Evolutionary conservation across 306 rosid genomes (phyloP), one percentile per base, ranked within the genome.

Genomic region (Dryas drummondii): DNA sequence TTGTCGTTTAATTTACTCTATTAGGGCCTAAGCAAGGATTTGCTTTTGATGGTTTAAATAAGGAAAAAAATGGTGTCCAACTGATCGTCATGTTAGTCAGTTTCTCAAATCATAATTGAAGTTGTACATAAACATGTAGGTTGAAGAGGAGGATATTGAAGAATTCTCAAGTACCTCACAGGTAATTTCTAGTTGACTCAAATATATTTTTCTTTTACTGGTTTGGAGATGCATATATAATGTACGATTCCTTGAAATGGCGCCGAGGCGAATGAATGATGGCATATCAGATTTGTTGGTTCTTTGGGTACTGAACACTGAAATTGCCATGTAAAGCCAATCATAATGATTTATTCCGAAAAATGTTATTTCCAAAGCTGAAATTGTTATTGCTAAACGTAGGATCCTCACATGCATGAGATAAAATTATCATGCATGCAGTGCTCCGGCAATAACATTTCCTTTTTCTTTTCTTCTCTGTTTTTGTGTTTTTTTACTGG

Each of bases 131-230:
- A 56, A 85, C 51, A 17, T 58, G 69, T 68, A 86, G 89, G 81
- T 76, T 10, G 80, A 83, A 56, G 86, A 74, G 19, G 89, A 81
- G 50, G 80, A 85, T 15, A 83, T 75, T 47, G 87, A 81, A 81
- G 80, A 86, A 52, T 67, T 74, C 62, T 86, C 87, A 27, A 86
- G 86, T 54, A 71, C 78, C 58, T 77, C 87, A 78, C 80, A 72
- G 85, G 81, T 83, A 69, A 70, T 74, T 32, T 55, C 50, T 12
- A 27, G 53, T 44, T 45, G 63, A 15, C 37, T 32, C 62, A 26
- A 27, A 59, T 16, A 15, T 26, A 17, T 62, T 3, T 64, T 3
- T 19, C 11, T 10, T 19, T 4, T n/a, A 75, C 11, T 64, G 7
- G 14, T n/a, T 51, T 37, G 55, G 47, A 51, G 15, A 45, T 19